Percentiles rank a stretch among this genome's conserved stretches.
Conservation (phyloP, 1,284 basidiomycete species). For the Ceratobasidium sp. region DNA sequence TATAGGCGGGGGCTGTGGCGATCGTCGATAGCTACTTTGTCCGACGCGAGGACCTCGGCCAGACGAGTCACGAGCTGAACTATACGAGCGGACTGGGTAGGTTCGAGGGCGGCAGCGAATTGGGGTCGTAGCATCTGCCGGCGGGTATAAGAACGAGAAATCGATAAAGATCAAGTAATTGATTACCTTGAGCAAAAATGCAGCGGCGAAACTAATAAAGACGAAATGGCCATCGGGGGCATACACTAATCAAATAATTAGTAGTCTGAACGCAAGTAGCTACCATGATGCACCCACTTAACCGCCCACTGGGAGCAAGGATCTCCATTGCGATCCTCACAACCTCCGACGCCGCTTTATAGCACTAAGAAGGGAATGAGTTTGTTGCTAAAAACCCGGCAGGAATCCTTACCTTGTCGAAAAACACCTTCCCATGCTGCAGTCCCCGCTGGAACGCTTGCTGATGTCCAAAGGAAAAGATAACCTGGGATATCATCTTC, state of each 20-base stretch:
- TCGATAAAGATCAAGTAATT: neutral
- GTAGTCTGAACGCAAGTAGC: neutral
- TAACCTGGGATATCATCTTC: slow-evolving; percentile 57
- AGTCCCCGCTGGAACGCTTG: slow-evolving; percentile 79
- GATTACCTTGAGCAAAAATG: slow-evolving; percentile 80
- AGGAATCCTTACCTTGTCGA: slow-evolving; percentile 68
- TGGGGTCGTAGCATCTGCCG: slow-evolving; percentile 78
- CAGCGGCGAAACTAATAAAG: slow-evolving; percentile 86
- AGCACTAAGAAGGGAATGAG: slow-evolving; percentile 64
- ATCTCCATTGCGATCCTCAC: slow-evolving; percentile 74
- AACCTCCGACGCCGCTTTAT: slow-evolving; percentile 76
- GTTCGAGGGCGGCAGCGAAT: slow-evolving; percentile 70
- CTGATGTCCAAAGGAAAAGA: slow-evolving; percentile 88
- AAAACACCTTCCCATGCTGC: slow-evolving; percentile 72
- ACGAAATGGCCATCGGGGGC: slow-evolving; percentile 89
- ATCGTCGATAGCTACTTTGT: slow-evolving; percentile 84
- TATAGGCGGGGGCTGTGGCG: slow-evolving; percentile 84
- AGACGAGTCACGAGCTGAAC: slow-evolving; percentile 77
- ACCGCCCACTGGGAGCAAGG: slow-evolving; percentile 78
- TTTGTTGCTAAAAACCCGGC: neutral
- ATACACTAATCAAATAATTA: slow-evolving; percentile 57
- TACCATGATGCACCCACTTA: slow-evolving; percentile 61
- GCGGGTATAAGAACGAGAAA: slow-evolving; percentile 25
- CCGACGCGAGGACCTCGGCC: slow-evolving; percentile 76
- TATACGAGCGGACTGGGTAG: slow-evolving; percentile 74